Percentiles rank a stretch among this genome's conserved stretches.
phyloP scores from a whole-genome alignment of 257 asterid genomes.

The Gynochthodes officinalis region DNA sequence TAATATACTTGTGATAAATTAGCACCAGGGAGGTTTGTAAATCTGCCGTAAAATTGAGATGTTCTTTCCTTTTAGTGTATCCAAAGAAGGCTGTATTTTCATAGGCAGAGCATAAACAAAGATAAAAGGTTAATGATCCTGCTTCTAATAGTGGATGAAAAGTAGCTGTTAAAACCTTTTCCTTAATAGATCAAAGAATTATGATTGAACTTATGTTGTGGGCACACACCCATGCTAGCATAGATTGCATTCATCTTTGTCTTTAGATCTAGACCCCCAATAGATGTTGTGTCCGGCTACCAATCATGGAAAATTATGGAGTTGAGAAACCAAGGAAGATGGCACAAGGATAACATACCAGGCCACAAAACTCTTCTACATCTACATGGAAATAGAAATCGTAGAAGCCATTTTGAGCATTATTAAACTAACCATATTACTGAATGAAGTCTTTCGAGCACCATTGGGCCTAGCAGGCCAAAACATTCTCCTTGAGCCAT shows the following conservation, averaged over 20 bases:
- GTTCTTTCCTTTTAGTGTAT: conserved; percentile 77
- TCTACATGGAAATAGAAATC: conserved; percentile 16
- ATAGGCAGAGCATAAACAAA: background rate
- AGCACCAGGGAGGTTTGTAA: conserved; percentile 79
- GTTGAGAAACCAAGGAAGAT: conserved; percentile 1
- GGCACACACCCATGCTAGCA: conserved; percentile 97
- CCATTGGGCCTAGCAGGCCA: too few species aligned
- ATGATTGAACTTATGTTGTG: conserved; percentile 66
- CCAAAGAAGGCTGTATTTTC: conserved; percentile 73
- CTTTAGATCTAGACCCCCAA: conserved; percentile 68
- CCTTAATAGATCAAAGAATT: conserved; percentile 10
- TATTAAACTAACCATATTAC: conserved; percentile 68
- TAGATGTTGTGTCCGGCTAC: conserved; percentile 87
- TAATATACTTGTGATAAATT: conserved; percentile 58
- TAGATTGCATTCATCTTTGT: conserved; percentile 74
- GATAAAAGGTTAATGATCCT: background rate
- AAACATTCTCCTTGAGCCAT: too few species aligned
- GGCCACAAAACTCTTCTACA: background rate
- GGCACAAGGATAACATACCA: background rate
- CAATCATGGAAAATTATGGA: background rate
- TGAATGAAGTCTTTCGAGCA: too few species aligned
- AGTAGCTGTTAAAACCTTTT: background rate
- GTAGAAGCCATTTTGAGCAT: conserved; percentile 1
- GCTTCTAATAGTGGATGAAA: background rate
- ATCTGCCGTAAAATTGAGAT: conserved; percentile 87